Conservation (phyloP, 768 basidiomycete species). For the Mycena epipterygia region DNA sequence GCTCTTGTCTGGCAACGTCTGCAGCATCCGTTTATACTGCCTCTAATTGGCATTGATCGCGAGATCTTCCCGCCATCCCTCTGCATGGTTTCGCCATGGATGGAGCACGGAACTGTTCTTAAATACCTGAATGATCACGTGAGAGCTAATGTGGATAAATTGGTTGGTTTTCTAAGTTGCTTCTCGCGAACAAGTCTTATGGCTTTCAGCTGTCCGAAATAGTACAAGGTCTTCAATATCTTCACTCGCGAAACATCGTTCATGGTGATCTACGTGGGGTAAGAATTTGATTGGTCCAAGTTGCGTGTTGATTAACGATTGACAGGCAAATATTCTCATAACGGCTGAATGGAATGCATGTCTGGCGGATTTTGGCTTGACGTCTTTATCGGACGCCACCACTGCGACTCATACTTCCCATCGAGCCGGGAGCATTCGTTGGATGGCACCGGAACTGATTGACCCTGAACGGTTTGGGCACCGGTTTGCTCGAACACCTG, state of each 20-base stretch:
- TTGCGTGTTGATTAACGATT: conserved; percentile 2
- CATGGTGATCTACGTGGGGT: conserved; percentile 40
- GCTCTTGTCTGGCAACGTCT: conserved; percentile 46
- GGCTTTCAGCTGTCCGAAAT: conserved; percentile 35
- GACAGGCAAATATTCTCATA: conserved; percentile 47
- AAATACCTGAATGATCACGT: conserved; percentile 40
- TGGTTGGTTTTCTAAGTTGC: conserved; percentile 1
- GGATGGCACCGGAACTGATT: conserved; percentile 53
- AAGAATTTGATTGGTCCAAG: not conserved
- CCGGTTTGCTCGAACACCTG: conserved; percentile 41
- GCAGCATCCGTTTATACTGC: conserved; percentile 44
- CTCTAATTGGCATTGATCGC: conserved; percentile 45
- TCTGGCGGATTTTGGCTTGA: conserved; percentile 51
- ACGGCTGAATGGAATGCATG: conserved; percentile 45
- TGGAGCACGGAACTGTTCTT: conserved; percentile 43
- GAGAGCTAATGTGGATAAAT: conserved; percentile 35
- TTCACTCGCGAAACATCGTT: conserved; percentile 35
- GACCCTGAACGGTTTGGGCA: conserved; percentile 44
- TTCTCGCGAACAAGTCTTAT: not conserved
- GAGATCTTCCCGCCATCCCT: conserved; percentile 40
- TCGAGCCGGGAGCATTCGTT: conserved; percentile 44
- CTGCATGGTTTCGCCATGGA: conserved; percentile 48
- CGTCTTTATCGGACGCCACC: conserved; percentile 45
- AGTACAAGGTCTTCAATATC: conserved; percentile 25
- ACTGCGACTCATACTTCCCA: conserved; percentile 41